These are phyloP conservation scores for Pythium rishiriense DNA, from an alignment of 352 stramenopile genomes.

Conservation along the genomic window DNA sequence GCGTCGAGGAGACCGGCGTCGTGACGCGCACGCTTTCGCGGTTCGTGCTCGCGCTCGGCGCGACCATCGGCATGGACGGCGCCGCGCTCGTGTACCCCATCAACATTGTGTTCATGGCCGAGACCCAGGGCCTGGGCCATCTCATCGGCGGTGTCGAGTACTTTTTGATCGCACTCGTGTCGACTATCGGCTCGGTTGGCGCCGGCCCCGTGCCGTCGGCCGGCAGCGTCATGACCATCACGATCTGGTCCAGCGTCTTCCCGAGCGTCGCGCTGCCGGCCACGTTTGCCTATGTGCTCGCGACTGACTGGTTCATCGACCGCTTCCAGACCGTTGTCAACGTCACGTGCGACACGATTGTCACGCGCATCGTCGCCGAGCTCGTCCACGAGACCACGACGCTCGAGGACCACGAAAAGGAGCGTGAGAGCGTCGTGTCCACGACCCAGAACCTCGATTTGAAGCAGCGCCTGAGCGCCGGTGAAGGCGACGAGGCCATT, in stretches of 20 bases:
- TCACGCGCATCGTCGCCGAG: constrained; percentile 57
- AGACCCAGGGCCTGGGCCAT: constrained; percentile 25
- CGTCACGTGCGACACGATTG: constrained; percentile 57
- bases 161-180: constrained; percentile 38
- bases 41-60: constrained; percentile 37
- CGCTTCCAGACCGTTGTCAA: constrained; percentile 60
- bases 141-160: constrained; percentile 33
- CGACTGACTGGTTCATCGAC: constrained; percentile 63
- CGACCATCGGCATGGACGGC: constrained; percentile 40
- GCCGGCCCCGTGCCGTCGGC: constrained; percentile 34
- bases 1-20: constrained; percentile 31
- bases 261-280: constrained; percentile 36
- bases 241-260: constrained; percentile 43
- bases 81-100: constrained; percentile 34
- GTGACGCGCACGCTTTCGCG: constrained; percentile 30
- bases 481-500: neutral
- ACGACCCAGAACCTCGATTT: constrained; percentile 18
- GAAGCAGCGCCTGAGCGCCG: constrained; percentile 22
- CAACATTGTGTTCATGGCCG: constrained; percentile 42
- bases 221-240: constrained; percentile 43
- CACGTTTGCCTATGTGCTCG: constrained; percentile 56
- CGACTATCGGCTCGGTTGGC: constrained; percentile 31
- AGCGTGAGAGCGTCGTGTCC: constrained; percentile 28
- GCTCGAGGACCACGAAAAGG: constrained; percentile 20
- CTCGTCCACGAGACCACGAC: constrained; percentile 30